phyloP scores from a whole-genome alignment of 1,139 yeast genomes.

The Kodamaea anthophila region DNA sequence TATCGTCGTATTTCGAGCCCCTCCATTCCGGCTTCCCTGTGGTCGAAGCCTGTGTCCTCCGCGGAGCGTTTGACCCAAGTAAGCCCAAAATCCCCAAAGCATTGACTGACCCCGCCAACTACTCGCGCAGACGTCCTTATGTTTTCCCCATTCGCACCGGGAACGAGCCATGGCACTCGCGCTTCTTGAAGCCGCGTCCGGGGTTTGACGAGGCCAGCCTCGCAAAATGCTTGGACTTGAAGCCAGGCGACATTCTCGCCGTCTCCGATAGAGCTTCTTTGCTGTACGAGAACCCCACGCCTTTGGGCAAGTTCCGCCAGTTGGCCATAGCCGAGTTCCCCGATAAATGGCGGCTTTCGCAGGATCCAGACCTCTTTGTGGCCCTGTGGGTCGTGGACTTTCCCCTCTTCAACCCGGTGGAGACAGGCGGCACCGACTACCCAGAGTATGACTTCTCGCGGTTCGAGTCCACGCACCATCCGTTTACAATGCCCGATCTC shows the following conservation, averaged over 20 bases:
- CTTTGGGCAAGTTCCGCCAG: conserved; percentile 82
- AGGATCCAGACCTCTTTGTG: conserved; percentile 37
- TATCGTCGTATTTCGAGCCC: conserved; percentile 37
- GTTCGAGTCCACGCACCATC: conserved; percentile 83
- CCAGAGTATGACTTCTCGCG: conserved; percentile 52
- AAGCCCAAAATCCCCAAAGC: conserved; percentile 31
- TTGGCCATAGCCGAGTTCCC: conserved; percentile 55
- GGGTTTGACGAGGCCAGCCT: conserved; percentile 20
- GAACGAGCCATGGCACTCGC: conserved; percentile 38
- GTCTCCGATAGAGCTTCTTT: conserved; percentile 60
- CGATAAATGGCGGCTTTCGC: conserved; percentile 40
- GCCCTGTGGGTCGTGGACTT: conserved; percentile 86
- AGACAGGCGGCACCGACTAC: conserved; percentile 27
- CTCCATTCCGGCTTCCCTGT: conserved; percentile 48
- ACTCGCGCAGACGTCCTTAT: conserved; percentile 55
- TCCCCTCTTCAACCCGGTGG: conserved; percentile 76
- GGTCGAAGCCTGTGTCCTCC: conserved; percentile 65
- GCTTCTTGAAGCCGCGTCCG: conserved; percentile 16
- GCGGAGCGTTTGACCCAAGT: conserved; percentile 35
- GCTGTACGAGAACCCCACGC: conserved; percentile 91
- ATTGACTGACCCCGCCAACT: conserved; percentile 40
- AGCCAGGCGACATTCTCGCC: conserved; percentile 70
- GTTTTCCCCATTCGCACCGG: conserved; percentile 44
- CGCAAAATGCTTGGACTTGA: conserved; percentile 30
- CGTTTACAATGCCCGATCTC: conserved; percentile 84